Base-by-base conservation (phyloP, 768 basidiomycete species). In the Mycena rebaudengoi region DNA sequence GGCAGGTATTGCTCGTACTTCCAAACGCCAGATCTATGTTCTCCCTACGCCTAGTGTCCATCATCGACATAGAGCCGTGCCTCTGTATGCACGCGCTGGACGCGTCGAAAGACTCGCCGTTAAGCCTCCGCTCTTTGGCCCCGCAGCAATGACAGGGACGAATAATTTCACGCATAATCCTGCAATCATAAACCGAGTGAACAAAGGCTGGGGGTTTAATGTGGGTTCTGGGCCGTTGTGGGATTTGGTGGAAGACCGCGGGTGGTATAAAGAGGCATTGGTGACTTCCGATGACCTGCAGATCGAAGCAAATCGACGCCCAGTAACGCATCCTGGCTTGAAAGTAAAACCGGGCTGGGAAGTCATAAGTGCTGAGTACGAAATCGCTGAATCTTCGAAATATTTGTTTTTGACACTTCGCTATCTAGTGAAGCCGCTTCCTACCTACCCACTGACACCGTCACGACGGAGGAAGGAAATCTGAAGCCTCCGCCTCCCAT, bases 211-310 rank as follows among this genome's bases (percentile, higher is more conserved):
- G 89, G 87, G 90, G 0, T 87, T 85, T 69, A 92, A 91, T 66
- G 85, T 91, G 14, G 91, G 92, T 4, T 73, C 86, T 3, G 93
- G 94, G 0, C 91, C 92, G 1, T 69, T 92, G 7, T 95, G 92
- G 92, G 89, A 94, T 61, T 74, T 94, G 33, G 75, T 85, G 41
- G 94, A 95, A 70, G 94, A 95, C 66, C 76, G 91, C 50, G 86
- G 84, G 1, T 95, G 90, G 85, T 94, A 81, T 74, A 93, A 91
- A 70, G 93, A 94, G 67, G 81, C 84, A 4, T 61, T 71, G 30
- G 60, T 71, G 12, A 67, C 64, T 0, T 76, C 76, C 3, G 63
- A 72, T 10, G 80, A 80, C 51, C 67, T 74, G 33, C 80, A 79
- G 45, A 73, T 70, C 1, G 90, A 91, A 66, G 81, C 74, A 11